Base-by-base conservation (phyloP, 2,329 filamentous ascomycete species). In the Lithohypha guttulata region DNA sequence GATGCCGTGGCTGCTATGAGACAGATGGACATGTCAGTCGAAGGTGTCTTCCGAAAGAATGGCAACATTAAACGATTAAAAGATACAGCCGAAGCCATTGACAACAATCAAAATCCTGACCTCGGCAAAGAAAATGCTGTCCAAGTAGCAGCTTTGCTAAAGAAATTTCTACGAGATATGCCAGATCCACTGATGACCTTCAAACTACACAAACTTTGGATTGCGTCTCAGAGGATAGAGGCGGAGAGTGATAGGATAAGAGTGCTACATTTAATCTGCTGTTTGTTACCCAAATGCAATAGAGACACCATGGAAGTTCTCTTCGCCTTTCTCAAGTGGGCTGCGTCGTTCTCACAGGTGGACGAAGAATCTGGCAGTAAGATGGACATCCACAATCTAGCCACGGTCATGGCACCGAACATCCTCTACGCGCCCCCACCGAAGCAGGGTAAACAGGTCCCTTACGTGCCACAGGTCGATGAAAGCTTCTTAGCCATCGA, bases 11-110 rank as follows among this genome's bases (percentile, higher is more conserved):
- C 84, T 3, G 86, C 87, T 9, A 94, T 98, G 84, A 79, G 87
- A 52, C 91, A 89, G 61, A 96, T 98, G 85, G 91, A 98, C 59
- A 86, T 98, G 66, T 96, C 89, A 2, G 85, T 98, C 1, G 91
- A 98, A 61, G 91, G 91, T 53, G 87, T 98, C 15, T 98, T 98
- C 75, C 79, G 91, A 52, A 98, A 98, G 71, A 98, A 96, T 54
- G 91, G 91, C 52, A 98, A 96, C 60, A 95, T 98, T 65, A 89
- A 91, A 60, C 84, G 87, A 51, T 70, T 95, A 30, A 84, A 83
- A 51, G 87, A 94, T 45, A 69, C 93, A 5, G 80, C 85, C 26
- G 84, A 93, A 41, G 70, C 79, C 51, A 86, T 98, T 48, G 91
- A 98, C 59, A 76, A 76, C 30, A 89, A 85, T 28, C 85, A 93